Conservation (phyloP, 148 eudicot genomes). For the Camellia japonica region DNA sequence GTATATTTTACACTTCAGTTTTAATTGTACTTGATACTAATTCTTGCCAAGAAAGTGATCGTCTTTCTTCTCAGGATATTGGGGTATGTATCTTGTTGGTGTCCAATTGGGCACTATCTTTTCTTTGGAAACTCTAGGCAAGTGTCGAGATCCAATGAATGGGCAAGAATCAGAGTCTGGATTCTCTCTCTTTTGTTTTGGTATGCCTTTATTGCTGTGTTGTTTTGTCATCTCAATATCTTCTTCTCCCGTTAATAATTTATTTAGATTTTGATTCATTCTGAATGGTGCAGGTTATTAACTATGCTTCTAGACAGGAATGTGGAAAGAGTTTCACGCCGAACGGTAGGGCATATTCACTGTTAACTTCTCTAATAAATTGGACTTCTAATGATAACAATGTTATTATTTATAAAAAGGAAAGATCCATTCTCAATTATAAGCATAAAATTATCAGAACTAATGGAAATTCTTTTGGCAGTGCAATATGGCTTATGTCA, state of each 20-base stretch:
- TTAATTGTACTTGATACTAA: background rate
- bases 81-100: constrained; percentile 89
- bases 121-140: constrained; percentile 55
- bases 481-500: constrained; percentile 91
- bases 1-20: background rate
- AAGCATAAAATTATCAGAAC: background rate
- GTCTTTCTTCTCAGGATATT: constrained; percentile 62
- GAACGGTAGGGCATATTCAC: constrained; percentile 54
- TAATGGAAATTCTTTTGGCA: constrained; percentile 33
- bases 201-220: constrained; percentile 32
- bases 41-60: background rate
- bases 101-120: constrained; percentile 75
- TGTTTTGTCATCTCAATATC: background rate
- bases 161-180: constrained; percentile 54
- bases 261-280: background rate
- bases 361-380: background rate
- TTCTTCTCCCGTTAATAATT: constrained; percentile 12
- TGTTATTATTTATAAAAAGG: background rate
- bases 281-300: constrained; percentile 47
- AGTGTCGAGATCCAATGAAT: constrained; percentile 31
- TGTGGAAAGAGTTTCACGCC: constrained; percentile 81
- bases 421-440: background rate
- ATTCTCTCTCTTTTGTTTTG: constrained; percentile 60
- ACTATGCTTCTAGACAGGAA: constrained; percentile 59
- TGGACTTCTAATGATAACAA: background rate